Percentiles rank a stretch among this genome's conserved stretches.
These are phyloP conservation scores for Malus hybrid DNA, from an alignment of 331 rosid species.

Conservation along the genomic window DNA sequence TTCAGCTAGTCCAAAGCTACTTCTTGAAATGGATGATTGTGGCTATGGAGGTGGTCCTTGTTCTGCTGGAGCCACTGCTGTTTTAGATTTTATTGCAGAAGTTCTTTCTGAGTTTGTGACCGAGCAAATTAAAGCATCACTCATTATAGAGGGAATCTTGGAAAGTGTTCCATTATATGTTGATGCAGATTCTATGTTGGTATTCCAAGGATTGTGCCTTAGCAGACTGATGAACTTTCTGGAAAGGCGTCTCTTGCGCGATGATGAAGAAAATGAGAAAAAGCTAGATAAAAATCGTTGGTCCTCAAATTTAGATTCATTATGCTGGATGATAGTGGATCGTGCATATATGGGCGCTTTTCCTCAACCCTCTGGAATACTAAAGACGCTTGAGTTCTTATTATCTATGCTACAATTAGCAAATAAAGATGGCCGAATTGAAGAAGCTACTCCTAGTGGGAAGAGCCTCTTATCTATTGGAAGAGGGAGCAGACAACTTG, in stretches of 20 bases:
- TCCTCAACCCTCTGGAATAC: constrained; percentile 80
- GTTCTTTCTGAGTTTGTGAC: constrained; percentile 92
- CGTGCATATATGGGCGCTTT: constrained; percentile 98
- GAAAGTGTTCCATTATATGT: constrained; percentile 78
- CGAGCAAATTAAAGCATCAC: constrained; percentile 82
- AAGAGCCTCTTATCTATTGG: constrained; percentile 80
- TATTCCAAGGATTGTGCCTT: constrained; percentile 94
- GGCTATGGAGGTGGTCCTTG: constrained; percentile 99
- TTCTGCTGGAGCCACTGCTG: constrained; percentile 93
- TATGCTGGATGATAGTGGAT: constrained; percentile 95
- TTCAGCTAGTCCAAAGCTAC: constrained; percentile 62
- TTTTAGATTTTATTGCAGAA: constrained; percentile 92
- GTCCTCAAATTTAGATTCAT: constrained; percentile 88
- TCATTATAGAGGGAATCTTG: constrained; percentile 69
- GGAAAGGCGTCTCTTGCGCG: constrained; percentile 94
- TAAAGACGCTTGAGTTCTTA: constrained; percentile 90
- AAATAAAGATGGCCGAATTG: constrained; percentile 96
- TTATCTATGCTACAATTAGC: constrained; percentile 95
- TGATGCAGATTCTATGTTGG: constrained; percentile 73
- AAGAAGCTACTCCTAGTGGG: constrained; percentile 84
- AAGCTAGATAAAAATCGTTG: constrained; percentile 92
- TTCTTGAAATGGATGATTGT: constrained; percentile 79
- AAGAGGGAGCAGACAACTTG: constrained; percentile 94
- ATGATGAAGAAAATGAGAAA: constrained; percentile 93
- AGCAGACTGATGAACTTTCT: constrained; percentile 89